Base-by-base conservation (phyloP, 495 filamentous ascomycete species). In the Usnea hakonensis region DNA sequence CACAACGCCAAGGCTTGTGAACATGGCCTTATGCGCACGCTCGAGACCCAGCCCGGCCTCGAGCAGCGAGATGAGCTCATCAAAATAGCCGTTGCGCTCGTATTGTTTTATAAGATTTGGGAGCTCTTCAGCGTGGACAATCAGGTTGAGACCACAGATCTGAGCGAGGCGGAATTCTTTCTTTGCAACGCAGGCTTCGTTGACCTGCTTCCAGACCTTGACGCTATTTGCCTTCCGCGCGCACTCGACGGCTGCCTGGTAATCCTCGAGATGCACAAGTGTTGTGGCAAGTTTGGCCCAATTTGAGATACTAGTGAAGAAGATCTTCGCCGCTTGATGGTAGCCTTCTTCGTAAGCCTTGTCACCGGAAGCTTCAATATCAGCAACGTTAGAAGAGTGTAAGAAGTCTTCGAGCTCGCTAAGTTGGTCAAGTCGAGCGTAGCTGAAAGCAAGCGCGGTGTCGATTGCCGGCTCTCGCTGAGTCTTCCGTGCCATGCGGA, bases 201-300 rank as follows among this genome's bases (percentile, higher is more conserved):
- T 95, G 67, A 99, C 95, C 75, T 99, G 90, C 78, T 92, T 96
- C 95, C 95, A 99, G 59, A 99, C 95, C 81, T 95, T 96, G 77
- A 95, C 91, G 78, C 91, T 99, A 81, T 97, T 99, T 72, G 95
- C 95, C 78, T 97, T 97, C 71, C 95, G 90, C 30, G 95, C 95
- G 70, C 92, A 97, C 76, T 99, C 95, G 38, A 99, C 95, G 33
- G 95, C 95, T 60, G 91, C 91, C 73, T 99, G 95, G 77, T 99
- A 97, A 58, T 99, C 95, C 69, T 88, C 88, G 10, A 99, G 83
- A 73, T 97, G 93, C 26, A 99, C 95, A 62, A 97, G 79, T 32
- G 95, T 97, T 16, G 95, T 97, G 5, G 95, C 94, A 65, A 99
- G 85, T 79, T 97, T 97, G 61, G 95, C 94, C 95, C 95, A 99